Evolutionary conservation across 2,329 filamentous ascomycete genomes (phyloP).

Genomic region (Colletotrichum melonis): DNA sequence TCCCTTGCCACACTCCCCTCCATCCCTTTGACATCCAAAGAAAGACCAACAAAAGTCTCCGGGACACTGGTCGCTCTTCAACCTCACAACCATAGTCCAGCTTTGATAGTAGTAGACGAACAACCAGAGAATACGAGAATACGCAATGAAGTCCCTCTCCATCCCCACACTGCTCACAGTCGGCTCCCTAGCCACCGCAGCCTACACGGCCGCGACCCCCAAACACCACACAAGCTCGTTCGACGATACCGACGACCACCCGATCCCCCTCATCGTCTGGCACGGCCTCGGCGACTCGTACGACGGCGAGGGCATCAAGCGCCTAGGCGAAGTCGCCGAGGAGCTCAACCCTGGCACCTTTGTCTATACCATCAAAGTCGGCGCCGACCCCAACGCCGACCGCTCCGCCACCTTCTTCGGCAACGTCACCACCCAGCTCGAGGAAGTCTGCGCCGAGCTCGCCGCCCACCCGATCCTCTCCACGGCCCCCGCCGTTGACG

Average conservation of each 20-base stretch:
- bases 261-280: conserved; percentile 93
- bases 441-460: conserved; percentile 81
- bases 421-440: conserved; percentile 84
- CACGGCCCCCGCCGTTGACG: conserved; percentile 86
- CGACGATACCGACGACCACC: conserved; percentile 66
- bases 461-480: conserved; percentile 81
- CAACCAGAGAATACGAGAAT: not conserved
- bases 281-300: conserved; percentile 85
- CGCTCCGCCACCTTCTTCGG: conserved; percentile 89
- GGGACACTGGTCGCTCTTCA: not conserved
- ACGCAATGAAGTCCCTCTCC: conserved; percentile 45
- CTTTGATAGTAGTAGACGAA: not conserved
- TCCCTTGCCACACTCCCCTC: conserved; percentile 33
- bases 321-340: conserved; percentile 78
- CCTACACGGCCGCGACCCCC: conserved; percentile 33
- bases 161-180: conserved; percentile 47
- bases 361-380: conserved; percentile 82
- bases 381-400: conserved; percentile 74
- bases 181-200: conserved; percentile 38
- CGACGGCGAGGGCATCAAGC: conserved; percentile 78
- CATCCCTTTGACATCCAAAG: conserved; percentile 14
- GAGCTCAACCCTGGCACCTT: conserved; percentile 83
- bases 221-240: conserved; percentile 9
- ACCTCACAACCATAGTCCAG: not conserved
- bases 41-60: not conserved